Conservation (phyloP, 1,284 basidiomycete genomes). For the Mycena citricolor region DNA sequence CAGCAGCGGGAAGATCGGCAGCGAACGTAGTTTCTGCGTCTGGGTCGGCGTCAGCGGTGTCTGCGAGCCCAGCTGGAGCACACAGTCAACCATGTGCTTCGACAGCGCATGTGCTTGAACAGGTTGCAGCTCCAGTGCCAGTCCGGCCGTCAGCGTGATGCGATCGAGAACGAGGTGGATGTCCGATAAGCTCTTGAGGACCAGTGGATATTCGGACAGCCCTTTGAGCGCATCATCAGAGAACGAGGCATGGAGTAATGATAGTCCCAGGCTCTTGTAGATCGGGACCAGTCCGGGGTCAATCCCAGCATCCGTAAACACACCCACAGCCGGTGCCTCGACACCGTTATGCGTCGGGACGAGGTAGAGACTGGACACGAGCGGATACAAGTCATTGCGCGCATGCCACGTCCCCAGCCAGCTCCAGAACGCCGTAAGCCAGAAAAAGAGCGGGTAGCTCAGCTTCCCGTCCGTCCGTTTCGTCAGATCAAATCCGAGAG, state of each 20-base stretch:
- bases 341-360: conserved; percentile 33
- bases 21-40: conserved; percentile 21
- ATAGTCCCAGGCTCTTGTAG: conserved; percentile 22
- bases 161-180: conserved; percentile 31
- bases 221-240: conserved; percentile 21
- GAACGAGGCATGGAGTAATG: conserved; percentile 24
- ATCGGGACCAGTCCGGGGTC: conserved; percentile 23
- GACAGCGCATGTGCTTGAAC: conserved; percentile 9
- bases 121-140: conserved; percentile 7
- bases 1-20: conserved; percentile 37
- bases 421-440: conserved; percentile 38
- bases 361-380: conserved; percentile 27
- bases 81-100: conserved; percentile 18
- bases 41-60: conserved; percentile 19
- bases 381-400: conserved; percentile 25
- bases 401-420: conserved; percentile 31
- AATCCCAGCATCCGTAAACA: conserved; percentile 28
- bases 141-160: conserved; percentile 12
- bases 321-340: conserved; percentile 23
- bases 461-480: conserved; percentile 21
- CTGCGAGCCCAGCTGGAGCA: conserved; percentile 27
- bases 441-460: conserved; percentile 25
- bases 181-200: conserved; percentile 22
- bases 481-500: conserved; percentile 25
- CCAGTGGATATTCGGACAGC: conserved; percentile 20